phyloP scores from a whole-genome alignment of 176 grass and related monocot species.

The Chloris gayana region DNA sequence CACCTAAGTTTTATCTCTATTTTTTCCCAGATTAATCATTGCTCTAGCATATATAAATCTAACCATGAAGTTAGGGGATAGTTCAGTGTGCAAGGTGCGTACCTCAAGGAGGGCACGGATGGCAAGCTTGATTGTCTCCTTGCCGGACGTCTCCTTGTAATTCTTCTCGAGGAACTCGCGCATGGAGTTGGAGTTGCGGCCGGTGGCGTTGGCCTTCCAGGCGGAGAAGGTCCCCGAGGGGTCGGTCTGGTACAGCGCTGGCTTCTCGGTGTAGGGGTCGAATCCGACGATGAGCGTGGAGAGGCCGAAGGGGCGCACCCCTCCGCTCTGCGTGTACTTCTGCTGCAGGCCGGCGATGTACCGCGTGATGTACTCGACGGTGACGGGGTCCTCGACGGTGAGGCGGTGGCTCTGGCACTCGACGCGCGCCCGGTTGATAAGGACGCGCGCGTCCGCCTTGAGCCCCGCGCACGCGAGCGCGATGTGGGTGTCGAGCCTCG shows the following conservation, averaged over 20 bases:
- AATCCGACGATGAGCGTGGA: conserved; percentile 90
- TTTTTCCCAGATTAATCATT: neutral
- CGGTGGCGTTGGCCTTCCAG: conserved; percentile 95
- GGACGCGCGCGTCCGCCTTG: conserved; percentile 87
- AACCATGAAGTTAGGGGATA: neutral
- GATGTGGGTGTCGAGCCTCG: conserved; percentile 82
- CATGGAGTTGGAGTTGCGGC: conserved; percentile 94
- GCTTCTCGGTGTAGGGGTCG: conserved; percentile 74
- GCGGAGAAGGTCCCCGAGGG: conserved; percentile 90
- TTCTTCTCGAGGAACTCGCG: conserved; percentile 96
- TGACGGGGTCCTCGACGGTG: conserved; percentile 83
- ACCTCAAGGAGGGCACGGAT: conserved; percentile 92
- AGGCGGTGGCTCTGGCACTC: conserved; percentile 97
- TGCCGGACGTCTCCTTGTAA: conserved; percentile 95
- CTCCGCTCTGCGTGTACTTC: conserved; percentile 92
- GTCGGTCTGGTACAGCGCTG: conserved; percentile 84
- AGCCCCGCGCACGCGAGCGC: conserved; percentile 93
- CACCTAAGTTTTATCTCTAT: neutral
- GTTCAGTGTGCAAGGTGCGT: conserved; percentile 7
- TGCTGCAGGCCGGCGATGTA: conserved; percentile 94
- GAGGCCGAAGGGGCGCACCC: conserved; percentile 83
- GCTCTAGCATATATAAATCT: neutral
- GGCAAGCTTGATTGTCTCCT: conserved; percentile 92
- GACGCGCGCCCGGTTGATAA: conserved; percentile 82
- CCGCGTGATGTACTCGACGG: conserved; percentile 95